Conservation (phyloP, 2,329 filamentous ascomycete species). For the Thielaviopsis populi region DNA sequence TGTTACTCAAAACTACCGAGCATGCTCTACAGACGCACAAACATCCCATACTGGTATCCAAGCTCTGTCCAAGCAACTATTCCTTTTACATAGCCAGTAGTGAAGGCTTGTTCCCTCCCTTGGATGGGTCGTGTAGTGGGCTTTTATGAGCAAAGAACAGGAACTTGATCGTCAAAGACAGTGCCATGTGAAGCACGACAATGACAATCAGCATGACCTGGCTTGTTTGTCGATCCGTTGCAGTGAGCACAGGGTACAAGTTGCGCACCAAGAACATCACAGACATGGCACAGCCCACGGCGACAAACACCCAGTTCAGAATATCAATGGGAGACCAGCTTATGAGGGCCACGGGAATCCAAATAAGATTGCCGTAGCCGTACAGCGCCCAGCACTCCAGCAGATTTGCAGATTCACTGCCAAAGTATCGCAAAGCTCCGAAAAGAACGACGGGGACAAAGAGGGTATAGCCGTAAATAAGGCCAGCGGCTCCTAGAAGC, state of each 20-base stretch:
- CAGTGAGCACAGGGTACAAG: slow-evolving; percentile 78
- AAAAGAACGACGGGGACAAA: slow-evolving; percentile 75
- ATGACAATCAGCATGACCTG: slow-evolving; percentile 77
- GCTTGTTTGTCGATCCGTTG: slow-evolving; percentile 81
- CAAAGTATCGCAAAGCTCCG: slow-evolving; percentile 85
- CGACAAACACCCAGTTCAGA: slow-evolving; percentile 90
- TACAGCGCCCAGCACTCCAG: slow-evolving; percentile 93
- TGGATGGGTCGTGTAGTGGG: slow-evolving; percentile 24
- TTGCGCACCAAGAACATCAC: slow-evolving; percentile 74
- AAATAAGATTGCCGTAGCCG: slow-evolving; percentile 91
- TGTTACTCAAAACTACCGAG: not conserved
- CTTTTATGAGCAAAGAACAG: slow-evolving; percentile 83
- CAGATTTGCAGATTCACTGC: slow-evolving; percentile 80
- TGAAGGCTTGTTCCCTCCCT: not conserved
- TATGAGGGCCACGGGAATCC: slow-evolving; percentile 86
- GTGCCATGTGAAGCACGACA: slow-evolving; percentile 69
- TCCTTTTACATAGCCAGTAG: not conserved
- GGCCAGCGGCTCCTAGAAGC: slow-evolving; percentile 58
- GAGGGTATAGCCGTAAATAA: slow-evolving; percentile 90
- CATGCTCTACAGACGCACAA: not conserved
- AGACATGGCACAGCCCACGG: slow-evolving; percentile 68
- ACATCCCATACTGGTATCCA: not conserved
- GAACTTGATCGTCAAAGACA: slow-evolving; percentile 89
- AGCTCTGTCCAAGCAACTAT: not conserved
- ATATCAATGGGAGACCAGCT: slow-evolving; percentile 75